phyloP scores from a whole-genome alignment of 352 stramenopile genomes.

The Phytophthora multivora region DNA sequence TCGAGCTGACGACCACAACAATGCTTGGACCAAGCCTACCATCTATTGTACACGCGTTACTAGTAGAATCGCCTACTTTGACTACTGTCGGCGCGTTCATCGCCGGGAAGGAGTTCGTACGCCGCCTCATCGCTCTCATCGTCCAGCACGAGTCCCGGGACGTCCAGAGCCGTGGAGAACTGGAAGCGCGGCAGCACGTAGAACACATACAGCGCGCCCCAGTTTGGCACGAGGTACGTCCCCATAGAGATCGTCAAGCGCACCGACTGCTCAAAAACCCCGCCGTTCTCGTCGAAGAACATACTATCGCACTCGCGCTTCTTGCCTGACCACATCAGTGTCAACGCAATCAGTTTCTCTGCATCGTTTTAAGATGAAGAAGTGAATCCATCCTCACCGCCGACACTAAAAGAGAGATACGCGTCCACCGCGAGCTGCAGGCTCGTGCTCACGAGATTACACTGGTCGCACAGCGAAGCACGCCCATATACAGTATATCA shows the following conservation, averaged over 20 bases:
- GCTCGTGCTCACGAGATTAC: conserved; percentile 65
- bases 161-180: conserved; percentile 62
- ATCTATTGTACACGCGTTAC: conserved; percentile 7
- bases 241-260: conserved; percentile 56
- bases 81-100: conserved; percentile 20
- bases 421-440: conserved; percentile 64
- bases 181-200: conserved; percentile 69
- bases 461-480: conserved; percentile 29
- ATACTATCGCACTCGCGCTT: conserved; percentile 60
- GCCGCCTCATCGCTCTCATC: conserved; percentile 21
- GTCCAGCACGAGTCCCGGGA: conserved; percentile 47
- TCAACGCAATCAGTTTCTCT: background rate
- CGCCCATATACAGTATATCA: background rate
- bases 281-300: conserved; percentile 71
- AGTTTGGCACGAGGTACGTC: conserved; percentile 67
- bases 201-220: conserved; percentile 75
- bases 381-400: conserved; percentile 33
- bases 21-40: background rate
- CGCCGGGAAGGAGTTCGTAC: conserved; percentile 22
- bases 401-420: conserved; percentile 61
- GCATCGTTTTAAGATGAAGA: background rate
- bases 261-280: conserved; percentile 57
- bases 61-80: conserved; percentile 24
- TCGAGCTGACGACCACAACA: conserved; percentile 1
- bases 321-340: conserved; percentile 21